Evolutionary conservation across 148 eudicot species (phyloP), one percentile per base, ranked within the genome.

Genomic region (Camellia lanceoleosa): DNA sequence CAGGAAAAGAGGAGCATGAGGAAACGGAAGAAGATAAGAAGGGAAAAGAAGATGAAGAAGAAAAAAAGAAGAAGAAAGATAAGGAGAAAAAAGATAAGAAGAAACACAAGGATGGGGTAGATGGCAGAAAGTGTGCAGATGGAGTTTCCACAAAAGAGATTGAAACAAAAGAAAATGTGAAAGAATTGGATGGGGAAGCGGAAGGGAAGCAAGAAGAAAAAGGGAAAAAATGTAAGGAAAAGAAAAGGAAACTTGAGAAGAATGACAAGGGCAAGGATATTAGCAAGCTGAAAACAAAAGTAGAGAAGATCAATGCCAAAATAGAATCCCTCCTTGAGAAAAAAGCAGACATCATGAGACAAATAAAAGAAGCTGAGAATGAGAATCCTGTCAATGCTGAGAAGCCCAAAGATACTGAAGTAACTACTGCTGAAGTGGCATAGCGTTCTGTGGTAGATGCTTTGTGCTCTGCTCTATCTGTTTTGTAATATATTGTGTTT

Each of bases 221-320:
- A 5, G 74, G 80, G 12, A 80, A 84, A 67, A 77, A 81, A 80
- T 62, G 61, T 13, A 78, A 78, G 79, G 79, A 78, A 41, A 88
- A 89, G 82, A 83, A 83, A 79, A 46, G 18, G 46, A 70, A 80
- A 61, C 7, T 23, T 51, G 56, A 18, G 51, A 86, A 61, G 60
- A 86, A 80, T 77, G 41, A 78, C 77, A 71, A 78, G 46, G 84
- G 80, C 58, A 85, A 85, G 68, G 91, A 90, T 82, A 85, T 87
- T 74, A 90, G 58, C 75, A 94, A 90, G 85, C 77, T 94, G 58
- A 90, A 88, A 80, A 80, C 74, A 78, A 90, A 89, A 83, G 69
- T 90, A 38, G 97, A 91, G 68, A 90, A 89, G 76, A 82, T 93
- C 81, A 85, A 89, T n/a, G 83, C 87, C 58, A 88, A 93, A 85